Evolutionary conservation across 208 protist species (phyloP).

Genomic region (Phytomonas francai): DNA sequence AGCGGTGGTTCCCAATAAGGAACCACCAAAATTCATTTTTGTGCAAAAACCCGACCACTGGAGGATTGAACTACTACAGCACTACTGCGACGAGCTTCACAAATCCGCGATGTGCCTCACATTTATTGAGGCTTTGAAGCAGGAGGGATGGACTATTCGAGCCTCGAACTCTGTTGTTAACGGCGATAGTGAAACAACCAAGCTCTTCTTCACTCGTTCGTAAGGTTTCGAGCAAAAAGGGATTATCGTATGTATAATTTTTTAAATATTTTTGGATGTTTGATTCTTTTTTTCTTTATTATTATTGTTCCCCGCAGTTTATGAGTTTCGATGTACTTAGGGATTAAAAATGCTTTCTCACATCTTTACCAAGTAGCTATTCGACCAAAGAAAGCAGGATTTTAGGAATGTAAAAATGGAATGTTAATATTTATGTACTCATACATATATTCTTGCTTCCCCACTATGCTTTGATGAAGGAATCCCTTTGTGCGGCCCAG

Average conservation of each 20-base stretch:
- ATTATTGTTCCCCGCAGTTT: not conserved
- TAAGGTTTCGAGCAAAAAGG: conserved; percentile 10
- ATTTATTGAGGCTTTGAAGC: conserved; percentile 70
- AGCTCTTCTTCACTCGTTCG: conserved; percentile 80
- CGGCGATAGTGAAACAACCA: conserved; percentile 53
- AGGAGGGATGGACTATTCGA: conserved; percentile 84
- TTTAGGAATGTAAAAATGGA: conserved; percentile 2
- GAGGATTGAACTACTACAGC: conserved; percentile 81
- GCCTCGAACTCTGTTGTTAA: conserved; percentile 54
- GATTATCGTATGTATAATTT: conserved; percentile 10
- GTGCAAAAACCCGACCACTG: conserved; percentile 78
- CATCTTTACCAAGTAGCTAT: conserved; percentile 1
- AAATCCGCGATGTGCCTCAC: conserved; percentile 68
- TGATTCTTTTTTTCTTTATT: conserved; percentile 6
- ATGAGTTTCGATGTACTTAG: conserved; percentile 1
- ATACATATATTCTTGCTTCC: conserved; percentile 10
- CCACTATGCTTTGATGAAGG: conserved; percentile 11
- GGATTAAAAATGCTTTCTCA: not conserved
- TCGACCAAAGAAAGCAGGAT: not conserved
- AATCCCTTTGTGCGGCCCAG: conserved; percentile 5
- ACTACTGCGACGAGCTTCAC: conserved; percentile 89
- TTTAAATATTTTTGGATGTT: conserved; percentile 11
- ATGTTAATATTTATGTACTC: conserved; percentile 1
- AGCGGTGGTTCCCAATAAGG: conserved; percentile 52
- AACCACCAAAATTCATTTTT: conserved; percentile 71